Evolutionary conservation across 2,329 filamentous ascomycete species (phyloP).

Genomic region (Fusarium sp.): DNA sequence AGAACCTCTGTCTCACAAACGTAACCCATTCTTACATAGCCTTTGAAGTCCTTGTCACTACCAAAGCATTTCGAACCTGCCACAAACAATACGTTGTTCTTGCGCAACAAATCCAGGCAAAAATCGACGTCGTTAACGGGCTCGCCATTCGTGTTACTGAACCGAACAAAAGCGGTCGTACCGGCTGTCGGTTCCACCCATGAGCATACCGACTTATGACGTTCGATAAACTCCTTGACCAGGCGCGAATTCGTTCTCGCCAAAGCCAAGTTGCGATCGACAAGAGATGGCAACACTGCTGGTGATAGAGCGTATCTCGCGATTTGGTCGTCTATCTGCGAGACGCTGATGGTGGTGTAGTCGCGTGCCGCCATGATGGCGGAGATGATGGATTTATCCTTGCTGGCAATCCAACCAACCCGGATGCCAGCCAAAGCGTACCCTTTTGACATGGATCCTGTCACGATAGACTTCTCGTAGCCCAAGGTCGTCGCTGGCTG

Average conservation of each 20-base stretch:
- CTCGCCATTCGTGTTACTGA: conserved; percentile 68
- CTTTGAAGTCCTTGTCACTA: conserved; percentile 71
- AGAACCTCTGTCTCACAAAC: conserved; percentile 78
- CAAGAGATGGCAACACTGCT: conserved; percentile 55
- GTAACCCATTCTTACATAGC: conserved; percentile 83
- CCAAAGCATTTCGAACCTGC: conserved; percentile 83
- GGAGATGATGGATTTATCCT: conserved; percentile 71
- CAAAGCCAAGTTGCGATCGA: conserved; percentile 69
- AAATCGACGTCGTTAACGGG: conserved; percentile 79
- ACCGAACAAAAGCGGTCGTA: conserved; percentile 82
- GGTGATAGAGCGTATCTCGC: conserved; percentile 78
- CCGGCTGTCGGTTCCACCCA: conserved; percentile 83
- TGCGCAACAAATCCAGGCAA: conserved; percentile 74
- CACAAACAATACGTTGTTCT: conserved; percentile 78
- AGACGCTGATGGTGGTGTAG: conserved; percentile 89
- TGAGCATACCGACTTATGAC: conserved; percentile 71
- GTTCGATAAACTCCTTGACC: conserved; percentile 75
- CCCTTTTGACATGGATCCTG: conserved; percentile 86
- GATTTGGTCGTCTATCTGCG: conserved; percentile 83
- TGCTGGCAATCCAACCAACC: conserved; percentile 84
- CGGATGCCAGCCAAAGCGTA: conserved; percentile 86
- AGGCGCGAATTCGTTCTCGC: conserved; percentile 75
- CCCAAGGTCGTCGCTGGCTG: conserved; percentile 75
- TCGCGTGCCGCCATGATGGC: conserved; percentile 74
- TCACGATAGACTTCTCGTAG: conserved; percentile 78